Evolutionary conservation across 306 rosid species (phyloP), one percentile per base, ranked within the genome.

Genomic region (Pyrus pyrifolia): DNA sequence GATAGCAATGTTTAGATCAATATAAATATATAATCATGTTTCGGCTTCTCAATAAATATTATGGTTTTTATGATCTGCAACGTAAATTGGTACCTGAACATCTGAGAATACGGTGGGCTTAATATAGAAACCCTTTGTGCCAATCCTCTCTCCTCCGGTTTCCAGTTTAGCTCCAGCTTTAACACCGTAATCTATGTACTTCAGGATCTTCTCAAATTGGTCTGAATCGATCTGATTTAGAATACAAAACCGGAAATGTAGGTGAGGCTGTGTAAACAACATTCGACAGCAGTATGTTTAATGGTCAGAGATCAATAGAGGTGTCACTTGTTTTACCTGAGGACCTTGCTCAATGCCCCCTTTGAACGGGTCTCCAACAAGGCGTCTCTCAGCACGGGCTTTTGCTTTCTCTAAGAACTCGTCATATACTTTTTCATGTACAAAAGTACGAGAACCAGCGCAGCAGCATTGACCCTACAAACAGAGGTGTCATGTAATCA

Each of bases 381-480:
- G 45, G 63, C 98, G 97, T 65, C 82, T 94, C 33, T 80, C 55
- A 19, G 98, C 98, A 8, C 90, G 96, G 17, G 83, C 89, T 83
- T 78, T 95, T 62, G 98, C 92, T 85, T 95, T 95, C 80, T 87
- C 96, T 31, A 89, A 74, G 75, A 95, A 92, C 83, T 95, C 96
- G 12, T 95, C 97, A 15, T 92, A 83, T 27, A 95, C 82, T 51
- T 78, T 42, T 82, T 92, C 98, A 79, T 95, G 97, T 51, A 95
- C 98, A 78, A 70, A 92, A 65, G 98, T 95, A 73, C 97, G 90
- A 76, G 98, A 95, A 42, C 97, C 98, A 63, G 96, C 92, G 68
- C 96, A 89, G 83, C 98, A 95, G 79, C 98, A 95, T 87, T 95
- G 98, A 76, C 98, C 98, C 97, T 92, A 74, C 63, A 81, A 73